phyloP scores from a whole-genome alignment of 495 filamentous ascomycete species.

The Ascobolus immersus region DNA sequence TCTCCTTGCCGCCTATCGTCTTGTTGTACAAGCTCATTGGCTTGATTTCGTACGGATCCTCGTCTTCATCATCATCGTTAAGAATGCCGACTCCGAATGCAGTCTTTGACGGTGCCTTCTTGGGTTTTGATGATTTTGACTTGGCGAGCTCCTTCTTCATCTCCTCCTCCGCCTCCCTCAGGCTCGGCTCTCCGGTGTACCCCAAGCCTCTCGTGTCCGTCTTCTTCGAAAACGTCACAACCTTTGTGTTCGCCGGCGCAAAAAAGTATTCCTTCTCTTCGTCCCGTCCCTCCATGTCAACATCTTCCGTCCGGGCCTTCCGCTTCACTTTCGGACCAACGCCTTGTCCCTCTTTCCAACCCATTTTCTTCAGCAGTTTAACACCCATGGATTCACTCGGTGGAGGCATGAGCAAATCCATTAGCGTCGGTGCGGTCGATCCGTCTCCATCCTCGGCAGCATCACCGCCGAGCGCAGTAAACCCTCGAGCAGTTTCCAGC shows the following conservation, averaged over 20 bases:
- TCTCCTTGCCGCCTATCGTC: slow-evolving; percentile 59
- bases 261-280: slow-evolving; percentile 44
- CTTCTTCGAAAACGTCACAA: slow-evolving; percentile 55
- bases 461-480: slow-evolving; percentile 53
- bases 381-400: slow-evolving; percentile 73
- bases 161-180: slow-evolving; percentile 19
- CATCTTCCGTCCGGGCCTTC: slow-evolving; percentile 34
- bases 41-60: slow-evolving; percentile 86
- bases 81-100: slow-evolving; percentile 73
- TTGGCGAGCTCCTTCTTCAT: slow-evolving; percentile 1
- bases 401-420: slow-evolving; percentile 43
- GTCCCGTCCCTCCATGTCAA: slow-evolving; percentile 15
- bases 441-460: slow-evolving; percentile 30
- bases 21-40: slow-evolving; percentile 78
- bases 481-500: slow-evolving; percentile 44
- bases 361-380: slow-evolving; percentile 76
- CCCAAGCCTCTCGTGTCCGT: slow-evolving; percentile 62
- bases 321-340: slow-evolving; percentile 72
- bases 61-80: slow-evolving; percentile 91
- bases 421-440: slow-evolving; percentile 28
- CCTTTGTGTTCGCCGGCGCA: slow-evolving; percentile 58
- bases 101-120: slow-evolving; percentile 25
- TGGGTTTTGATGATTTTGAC: slow-evolving; percentile 8
- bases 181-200: slow-evolving; percentile 37
- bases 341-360: slow-evolving; percentile 84